Percentiles rank a stretch among this genome's conserved stretches.
These are phyloP conservation scores for Phaeotremella skinneri DNA, from an alignment of 768 basidiomycete species.

Conservation along the genomic window DNA sequence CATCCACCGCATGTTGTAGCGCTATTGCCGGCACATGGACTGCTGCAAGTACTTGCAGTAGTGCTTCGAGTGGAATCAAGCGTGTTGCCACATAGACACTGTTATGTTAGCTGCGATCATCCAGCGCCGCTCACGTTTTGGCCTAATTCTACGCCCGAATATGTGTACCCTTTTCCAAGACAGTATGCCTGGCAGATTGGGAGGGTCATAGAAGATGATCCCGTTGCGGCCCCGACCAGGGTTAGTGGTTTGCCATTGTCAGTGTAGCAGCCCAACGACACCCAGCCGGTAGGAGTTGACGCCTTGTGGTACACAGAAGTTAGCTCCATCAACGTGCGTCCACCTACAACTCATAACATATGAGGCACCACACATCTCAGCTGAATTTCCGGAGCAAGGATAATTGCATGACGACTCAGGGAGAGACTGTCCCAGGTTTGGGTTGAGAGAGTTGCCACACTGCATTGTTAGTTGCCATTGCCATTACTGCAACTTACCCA, in stretches of 20 bases:
- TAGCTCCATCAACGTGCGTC: background rate
- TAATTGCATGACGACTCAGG: slow-evolving; percentile 11
- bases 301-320: slow-evolving; percentile 2
- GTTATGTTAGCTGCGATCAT: background rate
- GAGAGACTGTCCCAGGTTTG: slow-evolving; percentile 6
- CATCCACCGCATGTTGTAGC: slow-evolving; percentile 12
- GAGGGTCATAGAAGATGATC: slow-evolving; percentile 22
- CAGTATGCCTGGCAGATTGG: slow-evolving; percentile 39
- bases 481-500: slow-evolving; percentile 19
- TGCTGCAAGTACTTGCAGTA: slow-evolving; percentile 7
- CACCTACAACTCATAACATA: slow-evolving; percentile 15
- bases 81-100: slow-evolving; percentile 10
- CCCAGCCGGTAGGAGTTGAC: background rate
- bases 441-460: slow-evolving; percentile 24
- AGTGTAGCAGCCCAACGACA: background rate
- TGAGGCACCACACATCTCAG: slow-evolving; percentile 22
- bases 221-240: no score
- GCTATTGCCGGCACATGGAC: slow-evolving; percentile 1
- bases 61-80: background rate
- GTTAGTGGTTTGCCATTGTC: background rate
- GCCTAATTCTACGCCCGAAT: slow-evolving; percentile 14
- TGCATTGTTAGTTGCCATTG: slow-evolving; percentile 8
- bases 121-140: background rate
- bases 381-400: slow-evolving; percentile 19
- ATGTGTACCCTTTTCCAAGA: slow-evolving; percentile 31